phyloP scores from a whole-genome alignment of 2,329 filamentous ascomycete species.

The Epichloe typhina region DNA sequence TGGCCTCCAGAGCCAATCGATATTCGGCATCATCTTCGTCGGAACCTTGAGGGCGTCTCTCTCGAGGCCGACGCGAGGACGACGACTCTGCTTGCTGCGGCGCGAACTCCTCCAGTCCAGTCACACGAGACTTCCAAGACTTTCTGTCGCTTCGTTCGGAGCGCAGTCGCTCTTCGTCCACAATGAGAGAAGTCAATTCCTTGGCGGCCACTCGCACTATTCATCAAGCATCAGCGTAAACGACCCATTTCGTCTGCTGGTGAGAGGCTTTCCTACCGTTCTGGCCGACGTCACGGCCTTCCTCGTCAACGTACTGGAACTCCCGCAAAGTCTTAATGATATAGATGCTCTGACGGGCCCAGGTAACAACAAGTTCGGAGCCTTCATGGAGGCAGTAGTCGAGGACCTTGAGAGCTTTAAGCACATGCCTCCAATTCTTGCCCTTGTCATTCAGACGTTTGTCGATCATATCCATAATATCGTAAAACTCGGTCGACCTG shows the following conservation, averaged over 20 bases:
- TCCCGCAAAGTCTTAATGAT: constrained; percentile 97
- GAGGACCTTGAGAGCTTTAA: constrained; percentile 93
- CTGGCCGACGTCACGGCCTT: constrained; percentile 87
- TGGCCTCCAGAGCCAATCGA: constrained; percentile 80
- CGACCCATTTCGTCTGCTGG: background rate
- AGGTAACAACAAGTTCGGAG: constrained; percentile 90
- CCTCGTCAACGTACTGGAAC: constrained; percentile 93
- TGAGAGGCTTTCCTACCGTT: constrained; percentile 54
- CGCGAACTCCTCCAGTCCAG: constrained; percentile 74
- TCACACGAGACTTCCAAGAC: constrained; percentile 93
- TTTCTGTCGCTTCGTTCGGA: constrained; percentile 84
- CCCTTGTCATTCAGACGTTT: constrained; percentile 98
- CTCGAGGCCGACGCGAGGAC: constrained; percentile 31
- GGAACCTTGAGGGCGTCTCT: constrained; percentile 32
- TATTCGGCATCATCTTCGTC: constrained; percentile 89
- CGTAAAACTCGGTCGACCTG: constrained; percentile 93
- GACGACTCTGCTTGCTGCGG: constrained; percentile 30
- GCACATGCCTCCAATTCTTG: constrained; percentile 97
- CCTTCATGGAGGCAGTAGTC: constrained; percentile 98
- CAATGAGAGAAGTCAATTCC: constrained; percentile 79
- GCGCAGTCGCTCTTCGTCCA: constrained; percentile 86
- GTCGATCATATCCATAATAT: constrained; percentile 99
- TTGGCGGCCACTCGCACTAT: constrained; percentile 90
- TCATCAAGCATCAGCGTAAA: constrained; percentile 6
- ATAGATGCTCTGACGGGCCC: constrained; percentile 95